Conservation (phyloP, 768 basidiomycete species). For the Xerocomus brunneocitrinus region DNA sequence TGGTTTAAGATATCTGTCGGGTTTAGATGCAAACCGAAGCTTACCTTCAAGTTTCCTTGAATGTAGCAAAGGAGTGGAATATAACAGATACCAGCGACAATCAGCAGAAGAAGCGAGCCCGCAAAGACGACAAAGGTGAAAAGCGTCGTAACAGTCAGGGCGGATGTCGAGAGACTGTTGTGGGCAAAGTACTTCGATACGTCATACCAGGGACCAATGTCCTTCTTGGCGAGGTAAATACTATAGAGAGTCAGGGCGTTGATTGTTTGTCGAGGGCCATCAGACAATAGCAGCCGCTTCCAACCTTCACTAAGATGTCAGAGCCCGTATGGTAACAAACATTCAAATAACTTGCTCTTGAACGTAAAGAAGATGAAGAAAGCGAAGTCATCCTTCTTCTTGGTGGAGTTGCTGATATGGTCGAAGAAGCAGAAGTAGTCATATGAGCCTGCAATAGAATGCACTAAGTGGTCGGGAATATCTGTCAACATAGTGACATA, state of each 20-base stretch:
- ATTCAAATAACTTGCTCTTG: conserved; percentile 65
- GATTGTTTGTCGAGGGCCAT: conserved; percentile 96
- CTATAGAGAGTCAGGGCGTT: conserved; percentile 96
- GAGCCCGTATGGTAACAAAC: background rate
- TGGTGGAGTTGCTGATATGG: conserved; percentile 93
- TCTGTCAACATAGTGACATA: conserved; percentile 37
- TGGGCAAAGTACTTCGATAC: conserved; percentile 75
- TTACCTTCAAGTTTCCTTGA: conserved; percentile 92
- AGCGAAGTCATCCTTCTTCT: conserved; percentile 94
- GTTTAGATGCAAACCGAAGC: conserved; percentile 3
- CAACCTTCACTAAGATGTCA: conserved; percentile 47
- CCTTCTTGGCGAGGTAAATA: conserved; percentile 62
- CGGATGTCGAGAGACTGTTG: conserved; percentile 73
- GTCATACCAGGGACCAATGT: conserved; percentile 58
- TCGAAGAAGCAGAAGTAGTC: conserved; percentile 98
- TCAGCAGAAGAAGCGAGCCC: conserved; percentile 75
- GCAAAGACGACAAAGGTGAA: conserved; percentile 88
- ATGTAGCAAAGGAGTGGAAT: conserved; percentile 95
- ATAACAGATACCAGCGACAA: conserved; percentile 83
- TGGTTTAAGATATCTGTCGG: background rate
- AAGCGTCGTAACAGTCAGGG: conserved; percentile 81
- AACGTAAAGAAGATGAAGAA: conserved; percentile 99
- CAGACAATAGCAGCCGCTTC: conserved; percentile 86
- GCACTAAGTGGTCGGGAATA: background rate
- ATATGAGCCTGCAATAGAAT: conserved; percentile 65